Base-by-base conservation (phyloP, 768 basidiomycete species). In the Phlegmacium glaucopus region DNA sequence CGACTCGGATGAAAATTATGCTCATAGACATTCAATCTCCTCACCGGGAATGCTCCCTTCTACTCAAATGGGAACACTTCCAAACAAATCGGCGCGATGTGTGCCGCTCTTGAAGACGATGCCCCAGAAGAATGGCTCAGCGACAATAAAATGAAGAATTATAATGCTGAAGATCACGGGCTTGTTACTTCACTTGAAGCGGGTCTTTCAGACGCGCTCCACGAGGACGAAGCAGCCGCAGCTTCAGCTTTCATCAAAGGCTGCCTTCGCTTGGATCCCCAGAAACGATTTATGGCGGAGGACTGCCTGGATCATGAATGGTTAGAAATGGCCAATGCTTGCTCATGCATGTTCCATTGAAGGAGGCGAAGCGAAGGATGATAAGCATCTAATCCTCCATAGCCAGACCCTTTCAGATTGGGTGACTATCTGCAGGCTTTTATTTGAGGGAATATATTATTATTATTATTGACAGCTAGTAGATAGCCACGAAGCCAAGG, bases 181-280 rank as follows among this genome's bases (percentile, higher is more conserved):
- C 27, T 34, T 28, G 42, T 11, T 37, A 10, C 32, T 28, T 37
- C 48, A 8, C 37, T 53, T n/a, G 39, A 53, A 29, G 29, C 15
- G 16, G 10, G 25, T n/a, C 41, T 53, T 9, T 12, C 40, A 1
- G 40, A 30, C 12, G 39, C 38, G 3, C 38, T 53, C 22, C 16
- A 38, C 22, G 36, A 50, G n/a, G 32, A 37, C n/a, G 52, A 53
- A 11, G 44, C 43, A 3, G 39, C 35, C 1, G 25, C n/a, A 1
- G 48, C 52, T 6, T 30, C 45, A 45, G 48, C 13, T 4, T 53
- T 53, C 27, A 43, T 53, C 44, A 53, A 47, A 39, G 52, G 22
- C 30, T 53, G 52, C 29, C 43, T 49, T 39, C 48, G 52, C 18
- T 28, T 50, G 11, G 52, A 53, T 39, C 48, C 52, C 8, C 28